phyloP scores from a whole-genome alignment of 108 stramenopile genomes.

The Cyclotella cryptica region DNA sequence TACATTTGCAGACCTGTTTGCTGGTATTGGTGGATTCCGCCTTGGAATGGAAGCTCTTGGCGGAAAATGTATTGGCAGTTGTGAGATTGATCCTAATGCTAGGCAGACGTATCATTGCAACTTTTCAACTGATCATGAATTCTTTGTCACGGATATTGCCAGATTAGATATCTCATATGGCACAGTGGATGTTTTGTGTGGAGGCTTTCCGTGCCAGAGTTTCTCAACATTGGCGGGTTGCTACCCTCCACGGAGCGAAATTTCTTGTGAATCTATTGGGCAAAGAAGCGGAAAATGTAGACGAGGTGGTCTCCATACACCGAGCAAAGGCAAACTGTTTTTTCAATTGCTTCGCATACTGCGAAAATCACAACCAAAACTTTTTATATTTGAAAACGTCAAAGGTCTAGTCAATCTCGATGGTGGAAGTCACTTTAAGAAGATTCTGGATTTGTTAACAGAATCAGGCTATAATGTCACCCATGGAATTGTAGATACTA shows the following conservation, averaged over 20 bases:
- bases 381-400: constrained; percentile 44
- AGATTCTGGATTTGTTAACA: constrained; percentile 19
- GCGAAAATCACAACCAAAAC: constrained; percentile 6
- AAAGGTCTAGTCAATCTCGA: constrained; percentile 24
- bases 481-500: constrained; percentile 23
- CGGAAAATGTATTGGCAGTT: constrained; percentile 22
- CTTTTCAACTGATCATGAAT: constrained; percentile 22
- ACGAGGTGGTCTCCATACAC: constrained; percentile 19
- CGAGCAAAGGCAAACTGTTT: constrained; percentile 22
- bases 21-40: constrained; percentile 54
- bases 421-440: constrained; percentile 24
- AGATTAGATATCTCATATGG: constrained; percentile 24
- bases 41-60: constrained; percentile 32
- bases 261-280: too few relatives aligned
- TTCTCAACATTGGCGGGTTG: constrained; percentile 33
- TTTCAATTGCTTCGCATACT: constrained; percentile 31
- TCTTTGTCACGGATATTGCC: constrained; percentile 25
- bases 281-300: background rate
- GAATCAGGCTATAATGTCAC: constrained; percentile 37
- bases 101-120: constrained; percentile 26
- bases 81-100: constrained; percentile 40
- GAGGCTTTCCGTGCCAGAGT: constrained; percentile 45
- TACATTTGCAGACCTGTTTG: constrained; percentile 47
- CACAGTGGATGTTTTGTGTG: constrained; percentile 23
- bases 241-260: constrained; percentile 7